Conservation (phyloP, 805 yeast genomes). For the Ascoidea asiatica region DNA sequence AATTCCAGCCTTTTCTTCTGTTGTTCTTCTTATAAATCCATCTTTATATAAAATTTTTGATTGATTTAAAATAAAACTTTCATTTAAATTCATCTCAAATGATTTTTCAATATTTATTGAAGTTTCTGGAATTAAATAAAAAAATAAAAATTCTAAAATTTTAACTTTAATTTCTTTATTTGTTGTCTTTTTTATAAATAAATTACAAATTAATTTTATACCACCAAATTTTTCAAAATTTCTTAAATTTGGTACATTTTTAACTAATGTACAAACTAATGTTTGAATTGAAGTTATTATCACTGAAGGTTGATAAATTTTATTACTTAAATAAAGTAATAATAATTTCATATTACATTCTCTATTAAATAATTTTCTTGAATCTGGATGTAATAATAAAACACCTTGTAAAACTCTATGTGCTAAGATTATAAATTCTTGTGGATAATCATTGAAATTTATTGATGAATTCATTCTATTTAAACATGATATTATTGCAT, state of each 20-base stretch:
- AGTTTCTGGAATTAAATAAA: conserved; percentile 54
- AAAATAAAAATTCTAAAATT: conserved; percentile 54
- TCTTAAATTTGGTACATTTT: conserved; percentile 42
- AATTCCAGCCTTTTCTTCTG: conserved; percentile 28
- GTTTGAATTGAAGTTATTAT: conserved; percentile 34
- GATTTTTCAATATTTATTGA: conserved; percentile 8
- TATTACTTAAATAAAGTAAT: conserved; percentile 2
- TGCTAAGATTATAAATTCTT: conserved; percentile 12
- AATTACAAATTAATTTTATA: conserved; percentile 33
- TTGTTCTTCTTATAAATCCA: conserved; percentile 21
- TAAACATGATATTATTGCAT: conserved; percentile 19
- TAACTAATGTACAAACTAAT: conserved; percentile 42
- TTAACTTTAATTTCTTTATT: conserved; percentile 46
- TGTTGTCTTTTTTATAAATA: conserved; percentile 25
- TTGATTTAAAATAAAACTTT: conserved; percentile 8
- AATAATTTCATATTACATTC: conserved; percentile 22
- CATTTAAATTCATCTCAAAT: conserved; percentile 8
- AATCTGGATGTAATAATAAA: conserved; percentile 41
- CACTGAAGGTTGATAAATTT: conserved; percentile 13
- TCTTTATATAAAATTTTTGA: conserved; percentile 11
- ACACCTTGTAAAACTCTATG: conserved; percentile 42
- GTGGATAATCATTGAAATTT: conserved; percentile 7
- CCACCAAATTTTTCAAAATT: conserved; percentile 46
- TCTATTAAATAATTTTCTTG: conserved; percentile 34
- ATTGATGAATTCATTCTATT: conserved; percentile 12